Evolutionary conservation across 2,329 filamentous ascomycete genomes (phyloP), one percentile per base, ranked within the genome.

Genomic region (Ceratocystis alfenasii): DNA sequence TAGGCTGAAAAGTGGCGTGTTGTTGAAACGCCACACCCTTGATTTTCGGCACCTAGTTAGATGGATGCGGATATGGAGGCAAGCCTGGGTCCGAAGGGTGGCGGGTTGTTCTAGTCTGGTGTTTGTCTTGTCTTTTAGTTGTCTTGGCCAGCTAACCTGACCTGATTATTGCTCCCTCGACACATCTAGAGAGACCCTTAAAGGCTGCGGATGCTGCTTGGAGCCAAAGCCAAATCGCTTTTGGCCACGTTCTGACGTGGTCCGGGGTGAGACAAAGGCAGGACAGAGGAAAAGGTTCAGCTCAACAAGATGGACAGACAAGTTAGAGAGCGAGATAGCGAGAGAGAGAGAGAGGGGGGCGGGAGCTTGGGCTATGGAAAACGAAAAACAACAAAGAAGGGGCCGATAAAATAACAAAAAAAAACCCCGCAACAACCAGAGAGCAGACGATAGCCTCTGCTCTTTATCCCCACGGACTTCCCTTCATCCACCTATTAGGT

Each of bases 161-260:
- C 36, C 36, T 36, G 3, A 36, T 12, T 36, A 36, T 12, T 36
- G 8, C 36, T 33, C 36, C 36, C 45, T 48, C 45, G 45, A 48
- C 45, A 8, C 15, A 48, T n/a, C 20, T 6, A 48, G 45, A 36
- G 36, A 36, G 36, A 50, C 7, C 17, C 20, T 50, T 3, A 50
- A 48, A 50, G 46, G n/a, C 46, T 20, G 22, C n/a, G 0, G 36
- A 36, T 36, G 36, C 10, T 36, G 17, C 46, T 10, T 50, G 20
- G n/a, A 12, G 20, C n/a, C 12, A 50, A 50, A 36, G 36, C 22
- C 4, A 10, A 10, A 10, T n/a, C 4, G 46, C 22, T 48, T 48
- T 55, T 57, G 53, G 53, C 53, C 53, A 57, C 53, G 53, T 57
- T 57, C 53, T 57, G 15, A 57, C 53, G 15, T 57, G 53, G 53